phyloP scores from a whole-genome alignment of 2,329 filamentous ascomycete genomes.

The Plenodomus tracheiphilus region DNA sequence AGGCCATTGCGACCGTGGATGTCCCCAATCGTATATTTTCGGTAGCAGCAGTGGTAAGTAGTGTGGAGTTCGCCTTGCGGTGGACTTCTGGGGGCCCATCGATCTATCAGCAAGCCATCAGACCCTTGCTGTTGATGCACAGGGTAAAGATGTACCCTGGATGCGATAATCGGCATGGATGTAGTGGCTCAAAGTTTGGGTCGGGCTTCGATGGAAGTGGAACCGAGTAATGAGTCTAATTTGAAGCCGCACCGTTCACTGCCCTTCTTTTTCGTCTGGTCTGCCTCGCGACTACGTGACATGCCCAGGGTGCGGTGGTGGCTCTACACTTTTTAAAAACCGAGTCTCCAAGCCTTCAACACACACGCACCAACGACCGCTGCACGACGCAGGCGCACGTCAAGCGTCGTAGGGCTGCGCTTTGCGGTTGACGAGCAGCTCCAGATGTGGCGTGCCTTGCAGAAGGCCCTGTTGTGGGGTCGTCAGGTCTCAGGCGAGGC shows the following conservation, averaged over 20 bases:
- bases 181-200: neutral
- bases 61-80: neutral
- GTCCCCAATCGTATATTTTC: constrained; percentile 1
- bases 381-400: too few species aligned
- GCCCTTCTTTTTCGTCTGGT: neutral
- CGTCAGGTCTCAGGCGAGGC: constrained; percentile 3
- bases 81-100: constrained; percentile 1
- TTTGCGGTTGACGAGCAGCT: neutral
- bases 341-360: too few species aligned
- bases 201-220: neutral
- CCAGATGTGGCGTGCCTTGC: constrained; percentile 1
- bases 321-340: too few species aligned
- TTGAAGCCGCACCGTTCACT: too few species aligned
- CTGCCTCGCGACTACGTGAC: too few species aligned
- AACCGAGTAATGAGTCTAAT: neutral
- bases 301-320: too few species aligned
- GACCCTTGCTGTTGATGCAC: neutral
- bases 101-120: neutral
- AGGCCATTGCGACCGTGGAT: constrained; percentile 12
- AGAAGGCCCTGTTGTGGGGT: constrained; percentile 13
- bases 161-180: neutral
- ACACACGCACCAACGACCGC: too few species aligned
- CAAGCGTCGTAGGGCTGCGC: neutral
- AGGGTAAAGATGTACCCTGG: neutral
- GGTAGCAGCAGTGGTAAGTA: neutral